Evolutionary conservation across 2,329 filamentous ascomycete species (phyloP).

Genomic region (Alternaria longipes): DNA sequence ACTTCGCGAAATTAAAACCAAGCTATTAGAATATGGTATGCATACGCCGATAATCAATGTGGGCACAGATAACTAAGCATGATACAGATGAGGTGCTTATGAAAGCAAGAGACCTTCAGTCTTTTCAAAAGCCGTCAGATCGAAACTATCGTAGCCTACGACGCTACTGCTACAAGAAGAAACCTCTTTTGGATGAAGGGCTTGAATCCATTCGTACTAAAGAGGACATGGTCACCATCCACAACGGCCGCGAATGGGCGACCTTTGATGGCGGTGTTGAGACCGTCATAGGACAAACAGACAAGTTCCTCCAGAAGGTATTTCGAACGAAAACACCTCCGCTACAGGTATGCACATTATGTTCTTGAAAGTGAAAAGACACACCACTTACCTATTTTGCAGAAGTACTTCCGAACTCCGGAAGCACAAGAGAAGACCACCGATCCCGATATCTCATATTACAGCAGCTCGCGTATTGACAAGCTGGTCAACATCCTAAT

Average conservation of each 20-base stretch:
- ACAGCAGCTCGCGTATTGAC: slow-evolving; percentile 51
- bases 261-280: slow-evolving; percentile 54
- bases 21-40: slow-evolving; percentile 49
- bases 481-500: slow-evolving; percentile 54
- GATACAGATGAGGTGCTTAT: slow-evolving; percentile 49
- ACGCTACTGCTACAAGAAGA: slow-evolving; percentile 48
- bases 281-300: slow-evolving; percentile 38
- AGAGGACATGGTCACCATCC: slow-evolving; percentile 54
- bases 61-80: slow-evolving; percentile 2
- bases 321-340: slow-evolving; percentile 35
- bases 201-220: slow-evolving; percentile 51
- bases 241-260: slow-evolving; percentile 53
- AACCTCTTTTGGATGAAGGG: slow-evolving; percentile 49
- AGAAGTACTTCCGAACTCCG: slow-evolving; percentile 52
- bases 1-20: slow-evolving; percentile 43
- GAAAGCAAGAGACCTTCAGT: slow-evolving; percentile 49
- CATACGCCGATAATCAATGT: neutral
- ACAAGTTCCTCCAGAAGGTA: slow-evolving; percentile 34
- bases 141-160: slow-evolving; percentile 53
- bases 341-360: slow-evolving; percentile 29
- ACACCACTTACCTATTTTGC: neutral
- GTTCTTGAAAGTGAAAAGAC: neutral
- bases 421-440: slow-evolving; percentile 51
- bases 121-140: slow-evolving; percentile 52
- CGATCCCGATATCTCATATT: slow-evolving; percentile 48